These are phyloP conservation scores for Fusarium goolgardi DNA, from an alignment of 2,329 filamentous ascomycete species.

Conservation along the genomic window DNA sequence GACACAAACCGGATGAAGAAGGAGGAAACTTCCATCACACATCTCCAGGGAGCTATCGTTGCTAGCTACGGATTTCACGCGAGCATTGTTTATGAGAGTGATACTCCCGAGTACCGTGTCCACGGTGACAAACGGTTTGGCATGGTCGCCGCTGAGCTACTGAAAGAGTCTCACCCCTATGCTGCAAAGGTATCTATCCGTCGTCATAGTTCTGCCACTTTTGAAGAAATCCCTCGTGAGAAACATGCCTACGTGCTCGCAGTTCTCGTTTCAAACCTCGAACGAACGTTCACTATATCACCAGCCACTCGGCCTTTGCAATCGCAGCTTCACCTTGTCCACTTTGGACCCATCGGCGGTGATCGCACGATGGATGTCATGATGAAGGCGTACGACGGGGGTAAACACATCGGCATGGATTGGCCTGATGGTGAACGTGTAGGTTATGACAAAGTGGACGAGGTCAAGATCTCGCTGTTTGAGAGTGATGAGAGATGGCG, in stretches of 20 bases:
- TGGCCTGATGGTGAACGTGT: slow-evolving; percentile 71
- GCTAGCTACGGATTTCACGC: slow-evolving; percentile 92
- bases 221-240: slow-evolving; percentile 50
- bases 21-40: slow-evolving; percentile 51
- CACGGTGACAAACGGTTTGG: slow-evolving; percentile 83
- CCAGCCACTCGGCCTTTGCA: slow-evolving; percentile 78
- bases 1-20: slow-evolving; percentile 40
- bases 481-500: slow-evolving; percentile 82
- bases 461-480: slow-evolving; percentile 72
- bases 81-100: slow-evolving; percentile 88
- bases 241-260: slow-evolving; percentile 81
- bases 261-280: slow-evolving; percentile 82
- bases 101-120: slow-evolving; percentile 82
- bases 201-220: slow-evolving; percentile 21
- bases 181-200: slow-evolving; percentile 56
- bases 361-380: slow-evolving; percentile 81
- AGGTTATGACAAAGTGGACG: slow-evolving; percentile 76
- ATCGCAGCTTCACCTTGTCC: slow-evolving; percentile 75
- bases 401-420: slow-evolving; percentile 64
- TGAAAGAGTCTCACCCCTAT: slow-evolving; percentile 68
- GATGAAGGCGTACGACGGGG: slow-evolving; percentile 69
- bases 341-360: slow-evolving; percentile 76
- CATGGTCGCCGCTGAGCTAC: slow-evolving; percentile 82
- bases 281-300: slow-evolving; percentile 84
- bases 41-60: slow-evolving; percentile 81